Evolutionary conservation across 1,284 basidiomycete genomes (phyloP), one percentile per base, ranked within the genome.

Genomic region (Wallemia mellicola): DNA sequence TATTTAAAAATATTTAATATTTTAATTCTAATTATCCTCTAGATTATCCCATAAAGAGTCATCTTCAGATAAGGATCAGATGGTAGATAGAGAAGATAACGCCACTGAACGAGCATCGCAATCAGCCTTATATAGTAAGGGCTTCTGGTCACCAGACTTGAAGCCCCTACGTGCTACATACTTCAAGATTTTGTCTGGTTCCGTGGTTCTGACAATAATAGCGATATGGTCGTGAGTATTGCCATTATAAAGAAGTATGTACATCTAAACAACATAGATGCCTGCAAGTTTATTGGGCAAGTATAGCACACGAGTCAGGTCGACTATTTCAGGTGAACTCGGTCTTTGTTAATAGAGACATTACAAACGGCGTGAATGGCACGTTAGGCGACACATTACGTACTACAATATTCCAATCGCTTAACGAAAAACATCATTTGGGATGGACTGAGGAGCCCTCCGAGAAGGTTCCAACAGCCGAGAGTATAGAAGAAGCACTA

Each of bases 341-440:
- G 65, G 24, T 60, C 60, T 27, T 63, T 68, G 63, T 76, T 24
- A 69, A 69, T 7, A 70, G 72, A 0, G 71, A 72, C 63, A 69
- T 75, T 58, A 69, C 76, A 60, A 71, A 76, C 65, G 69, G 72
- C 30, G 75, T 76, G 63, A 70, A 69, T 24, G 69, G 68, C 0
- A 65, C 65, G 2, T 66, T 76, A 32, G 74, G 74, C 2, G 61
- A 66, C 22, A 65, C 65, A 0, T 63, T 76, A 19, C 64, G 64
- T 32, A 59, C 62, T 2, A 66, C 67, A 15, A 64, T 70, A 17
- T 59, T 62, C 1, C 58, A 62, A 0, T 63, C 66, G 1, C 69
- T 67, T 2, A 54, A 33, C 24, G 58, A 57, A 27, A 63, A 63
- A 19, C 63, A 62, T 7, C 66, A 65, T 25, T 65, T 72, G 5